These are phyloP conservation scores for Calonectria hongkongensis DNA, from an alignment of 2,329 filamentous ascomycete species.

Conservation along the genomic window DNA sequence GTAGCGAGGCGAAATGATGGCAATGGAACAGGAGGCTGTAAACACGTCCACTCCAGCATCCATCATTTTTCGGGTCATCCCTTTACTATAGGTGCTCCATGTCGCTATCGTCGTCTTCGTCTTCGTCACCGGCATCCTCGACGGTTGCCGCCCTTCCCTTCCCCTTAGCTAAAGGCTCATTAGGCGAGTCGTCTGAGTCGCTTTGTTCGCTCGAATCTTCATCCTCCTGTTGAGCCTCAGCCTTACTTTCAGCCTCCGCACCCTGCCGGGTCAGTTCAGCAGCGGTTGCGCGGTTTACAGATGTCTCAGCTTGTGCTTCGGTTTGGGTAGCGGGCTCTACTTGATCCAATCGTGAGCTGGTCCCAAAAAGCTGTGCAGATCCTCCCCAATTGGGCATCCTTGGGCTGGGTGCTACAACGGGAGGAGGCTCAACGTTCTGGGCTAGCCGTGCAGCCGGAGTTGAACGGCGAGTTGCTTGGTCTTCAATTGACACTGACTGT, in stretches of 20 bases:
- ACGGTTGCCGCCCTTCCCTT: conserved; percentile 69
- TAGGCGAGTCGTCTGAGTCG: conserved; percentile 36
- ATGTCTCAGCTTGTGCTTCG: conserved; percentile 40
- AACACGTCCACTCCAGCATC: conserved; percentile 30
- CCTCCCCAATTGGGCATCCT: conserved; percentile 71
- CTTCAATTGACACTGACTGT: conserved; percentile 37
- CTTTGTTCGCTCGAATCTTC: conserved; percentile 38
- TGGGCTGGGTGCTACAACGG: conserved; percentile 69
- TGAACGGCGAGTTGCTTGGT: conserved; percentile 31
- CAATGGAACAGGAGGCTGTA: conserved; percentile 12
- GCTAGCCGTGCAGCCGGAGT: conserved; percentile 41
- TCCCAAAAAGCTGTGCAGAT: conserved; percentile 68
- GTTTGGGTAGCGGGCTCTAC: conserved; percentile 44
- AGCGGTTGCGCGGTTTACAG: background rate
- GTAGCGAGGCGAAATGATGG: background rate
- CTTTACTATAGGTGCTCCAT: conserved; percentile 17
- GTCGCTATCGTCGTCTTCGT: conserved; percentile 46
- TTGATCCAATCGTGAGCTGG: conserved; percentile 54
- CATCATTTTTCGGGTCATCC: background rate
- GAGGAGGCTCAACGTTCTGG: conserved; percentile 49
- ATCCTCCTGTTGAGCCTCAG: conserved; percentile 36
- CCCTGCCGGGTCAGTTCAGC: conserved; percentile 33
- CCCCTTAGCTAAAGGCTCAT: conserved; percentile 57
- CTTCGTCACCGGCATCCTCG: conserved; percentile 65
- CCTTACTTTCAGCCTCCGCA: conserved; percentile 36